Evolutionary conservation across 352 stramenopile genomes (phyloP).

Genomic region (Halophytophthora polymorphica): DNA sequence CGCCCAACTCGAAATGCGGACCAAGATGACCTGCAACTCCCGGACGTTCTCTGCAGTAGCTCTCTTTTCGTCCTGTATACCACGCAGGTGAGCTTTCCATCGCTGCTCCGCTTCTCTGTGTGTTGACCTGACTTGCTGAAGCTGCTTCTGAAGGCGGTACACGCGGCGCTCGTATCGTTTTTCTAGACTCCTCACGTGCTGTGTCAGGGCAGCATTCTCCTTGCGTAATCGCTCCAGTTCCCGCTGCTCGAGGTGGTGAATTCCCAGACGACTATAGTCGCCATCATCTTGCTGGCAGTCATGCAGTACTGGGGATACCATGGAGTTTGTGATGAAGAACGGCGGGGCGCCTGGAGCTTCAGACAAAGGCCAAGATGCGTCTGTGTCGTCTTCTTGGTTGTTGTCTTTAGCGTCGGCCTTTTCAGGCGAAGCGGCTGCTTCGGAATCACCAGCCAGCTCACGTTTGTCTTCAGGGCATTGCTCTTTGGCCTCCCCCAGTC

Average conservation of each 20-base stretch:
- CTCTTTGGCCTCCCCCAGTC: neutral
- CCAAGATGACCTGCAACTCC: conserved; percentile 20
- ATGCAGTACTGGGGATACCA: no score
- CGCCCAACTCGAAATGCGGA: conserved; percentile 18
- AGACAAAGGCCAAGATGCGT: no score
- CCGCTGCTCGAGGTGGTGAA: no score
- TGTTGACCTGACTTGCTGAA: conserved; percentile 11
- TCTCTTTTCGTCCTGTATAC: conserved; percentile 16
- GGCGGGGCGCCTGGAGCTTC: no score
- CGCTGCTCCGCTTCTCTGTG: conserved; percentile 19
- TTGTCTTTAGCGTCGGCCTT: no score
- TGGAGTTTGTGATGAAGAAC: no score
- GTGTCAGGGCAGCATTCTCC: conserved; percentile 7
- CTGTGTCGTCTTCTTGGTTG: neutral
- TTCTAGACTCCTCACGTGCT: conserved; percentile 11
- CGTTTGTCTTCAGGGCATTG: neutral
- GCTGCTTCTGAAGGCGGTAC: conserved; percentile 12
- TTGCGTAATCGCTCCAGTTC: conserved; percentile 10
- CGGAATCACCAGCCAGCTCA: neutral
- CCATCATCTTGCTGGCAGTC: conserved; percentile 22
- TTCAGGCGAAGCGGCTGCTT: no score
- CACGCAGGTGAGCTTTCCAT: conserved; percentile 11
- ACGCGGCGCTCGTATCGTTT: conserved; percentile 12
- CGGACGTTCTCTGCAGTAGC: conserved; percentile 23
- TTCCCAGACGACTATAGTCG: no score